Base-by-base conservation (phyloP, 2,329 filamentous ascomycete species). In the Trichophyton benhamiae region DNA sequence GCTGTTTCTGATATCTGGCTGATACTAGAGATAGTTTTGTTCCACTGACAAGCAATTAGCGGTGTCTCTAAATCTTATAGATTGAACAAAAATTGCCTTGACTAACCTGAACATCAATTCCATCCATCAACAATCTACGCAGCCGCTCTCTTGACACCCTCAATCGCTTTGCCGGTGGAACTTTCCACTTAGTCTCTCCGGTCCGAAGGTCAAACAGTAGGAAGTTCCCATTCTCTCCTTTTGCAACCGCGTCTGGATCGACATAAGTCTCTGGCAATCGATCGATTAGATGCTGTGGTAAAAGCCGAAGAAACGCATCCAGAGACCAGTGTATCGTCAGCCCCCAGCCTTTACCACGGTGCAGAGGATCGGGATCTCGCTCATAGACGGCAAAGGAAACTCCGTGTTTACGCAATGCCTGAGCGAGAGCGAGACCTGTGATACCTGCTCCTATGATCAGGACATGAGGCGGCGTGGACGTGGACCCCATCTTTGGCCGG, bases 301-400 rank as follows among this genome's bases (percentile, higher is more conserved):
- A 46, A 20, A 48, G 41, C 3, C 22, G 36, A 8, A 58, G 42
- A 17, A 63, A 59, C 3, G 55, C 41, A 27, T 52, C 52, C 15
- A 63, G 30, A 13, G 57, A 82, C 83, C 83, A 87, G 68, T 86
- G 82, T 61, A 87, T 73, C 0, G 83, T 86, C 61, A 87, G 73
- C 2, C 83, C 84, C 85, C 83, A 63, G 38, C 61, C 61, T 15
- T 61, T 55, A 20, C 57, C 58, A 11, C 61, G 61, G 9, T 60
- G n/a, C 15, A 46, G 30, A n/a, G 42, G 30, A 22, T n/a, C 36
- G 15, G 53, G 17, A 57, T 64, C 60, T 13, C 55, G 53, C 11
- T 62, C 63, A 15, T 59, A 62, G 7, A 64, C 57, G 17, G 55
- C 33, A 17, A 59, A 62, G 6, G 61, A 61, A 15, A 61, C 57